Conservation (phyloP, 1,139 yeast genomes). For the Sugiyamaella japonica region DNA sequence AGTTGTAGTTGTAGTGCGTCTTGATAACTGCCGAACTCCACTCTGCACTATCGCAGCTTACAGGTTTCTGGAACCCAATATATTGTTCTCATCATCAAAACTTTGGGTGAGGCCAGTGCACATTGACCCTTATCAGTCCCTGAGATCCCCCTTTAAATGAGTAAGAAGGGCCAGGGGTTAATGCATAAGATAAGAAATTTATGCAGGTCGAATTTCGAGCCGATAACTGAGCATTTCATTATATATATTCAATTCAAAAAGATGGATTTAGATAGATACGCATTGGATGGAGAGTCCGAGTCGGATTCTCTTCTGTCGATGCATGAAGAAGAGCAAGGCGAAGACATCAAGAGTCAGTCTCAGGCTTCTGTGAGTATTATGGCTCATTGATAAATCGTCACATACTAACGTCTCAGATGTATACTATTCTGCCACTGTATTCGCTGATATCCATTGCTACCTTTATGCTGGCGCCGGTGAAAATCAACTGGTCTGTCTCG, state of each 20-base stretch:
- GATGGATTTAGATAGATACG: neutral
- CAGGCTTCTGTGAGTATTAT: neutral
- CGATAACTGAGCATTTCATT: no score
- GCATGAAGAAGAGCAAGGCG: neutral
- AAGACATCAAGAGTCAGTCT: neutral
- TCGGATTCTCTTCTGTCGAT: neutral
- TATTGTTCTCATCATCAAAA: no score
- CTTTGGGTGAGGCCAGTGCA: no score
- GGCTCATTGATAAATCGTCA: neutral
- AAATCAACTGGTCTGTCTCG: constrained; percentile 29
- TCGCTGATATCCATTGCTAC: constrained; percentile 23
- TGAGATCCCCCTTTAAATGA: no score
- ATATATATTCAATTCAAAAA: neutral
- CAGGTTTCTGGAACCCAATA: no score
- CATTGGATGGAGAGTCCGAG: neutral
- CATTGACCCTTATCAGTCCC: no score
- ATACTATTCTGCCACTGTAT: constrained; percentile 25
- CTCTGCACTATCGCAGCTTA: no score
- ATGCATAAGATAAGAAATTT: no score
- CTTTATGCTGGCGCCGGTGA: constrained; percentile 26
- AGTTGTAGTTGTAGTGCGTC: no score
- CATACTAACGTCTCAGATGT: constrained; percentile 14
- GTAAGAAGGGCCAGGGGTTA: no score
- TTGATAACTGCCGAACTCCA: no score
- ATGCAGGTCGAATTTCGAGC: no score